phyloP scores from a whole-genome alignment of 192 early-diverging fungal species.

The Coemansia sp. region DNA sequence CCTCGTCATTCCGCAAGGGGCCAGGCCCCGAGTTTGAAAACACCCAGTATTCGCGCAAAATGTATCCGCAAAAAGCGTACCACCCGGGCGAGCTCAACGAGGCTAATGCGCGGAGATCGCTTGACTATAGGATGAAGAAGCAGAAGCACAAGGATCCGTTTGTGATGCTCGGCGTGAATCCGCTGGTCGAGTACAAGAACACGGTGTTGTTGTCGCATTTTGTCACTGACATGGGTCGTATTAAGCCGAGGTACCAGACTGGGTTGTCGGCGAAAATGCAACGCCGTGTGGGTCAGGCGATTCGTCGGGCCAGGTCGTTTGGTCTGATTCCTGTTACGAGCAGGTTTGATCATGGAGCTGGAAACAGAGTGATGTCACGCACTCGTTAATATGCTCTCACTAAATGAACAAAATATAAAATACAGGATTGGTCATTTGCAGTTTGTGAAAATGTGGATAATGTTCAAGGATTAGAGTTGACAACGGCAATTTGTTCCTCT shows the following conservation, averaged over 20 bases:
- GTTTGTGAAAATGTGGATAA: too few relatives aligned
- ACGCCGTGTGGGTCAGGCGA: constrained; percentile 60
- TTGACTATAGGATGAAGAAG: not conserved
- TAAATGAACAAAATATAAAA: not conserved
- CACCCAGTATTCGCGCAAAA: constrained; percentile 11
- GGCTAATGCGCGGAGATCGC: not conserved
- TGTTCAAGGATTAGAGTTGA: too few relatives aligned
- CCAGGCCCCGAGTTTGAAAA: constrained; percentile 24
- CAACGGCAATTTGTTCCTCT: too few relatives aligned
- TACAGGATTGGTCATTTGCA: too few relatives aligned
- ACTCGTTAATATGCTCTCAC: not conserved
- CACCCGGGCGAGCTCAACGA: constrained; percentile 38
- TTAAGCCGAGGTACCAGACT: constrained; percentile 61
- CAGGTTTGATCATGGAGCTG: constrained; percentile 17
- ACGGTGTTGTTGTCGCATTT: constrained; percentile 56
- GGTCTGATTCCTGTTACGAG: constrained; percentile 52
- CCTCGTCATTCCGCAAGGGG: not conserved
- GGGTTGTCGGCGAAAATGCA: constrained; percentile 63
- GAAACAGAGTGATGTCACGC: constrained; percentile 7
- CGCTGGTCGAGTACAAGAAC: constrained; percentile 57
- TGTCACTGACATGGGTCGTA: constrained; percentile 62
- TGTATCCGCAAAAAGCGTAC: constrained; percentile 24
- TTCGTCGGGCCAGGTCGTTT: constrained; percentile 62
- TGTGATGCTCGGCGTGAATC: constrained; percentile 35
- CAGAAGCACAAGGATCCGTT: constrained; percentile 34